These are phyloP conservation scores for Penicillium frequentans DNA, from an alignment of 2,329 filamentous ascomycete species.

Conservation along the genomic window DNA sequence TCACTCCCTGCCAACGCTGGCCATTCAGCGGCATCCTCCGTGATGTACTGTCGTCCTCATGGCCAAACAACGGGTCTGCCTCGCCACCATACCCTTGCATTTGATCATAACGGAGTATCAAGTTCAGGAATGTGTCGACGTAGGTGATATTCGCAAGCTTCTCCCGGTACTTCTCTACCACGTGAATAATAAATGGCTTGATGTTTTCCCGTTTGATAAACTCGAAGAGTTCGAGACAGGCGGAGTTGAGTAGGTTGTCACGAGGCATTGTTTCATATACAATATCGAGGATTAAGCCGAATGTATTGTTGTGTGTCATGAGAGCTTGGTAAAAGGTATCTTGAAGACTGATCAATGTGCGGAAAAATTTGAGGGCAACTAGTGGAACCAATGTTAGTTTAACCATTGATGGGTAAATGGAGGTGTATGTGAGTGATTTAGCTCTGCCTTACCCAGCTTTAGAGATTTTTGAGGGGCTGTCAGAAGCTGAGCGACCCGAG, in stretches of 20 bases:
- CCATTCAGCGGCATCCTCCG: slow-evolving; percentile 53
- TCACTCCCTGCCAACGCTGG: slow-evolving; percentile 68
- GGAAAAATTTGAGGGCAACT: slow-evolving; percentile 93
- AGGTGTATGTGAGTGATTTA: background rate
- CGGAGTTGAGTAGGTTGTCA: slow-evolving; percentile 91
- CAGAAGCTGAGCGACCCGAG: slow-evolving; percentile 79
- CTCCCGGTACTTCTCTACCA: slow-evolving; percentile 81
- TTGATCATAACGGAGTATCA: slow-evolving; percentile 77
- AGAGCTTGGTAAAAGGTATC: slow-evolving; percentile 91
- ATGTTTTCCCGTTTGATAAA: slow-evolving; percentile 80
- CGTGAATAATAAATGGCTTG: slow-evolving; percentile 77
- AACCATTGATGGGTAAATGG: background rate
- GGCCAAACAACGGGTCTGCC: slow-evolving; percentile 68
- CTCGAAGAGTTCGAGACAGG: slow-evolving; percentile 90
- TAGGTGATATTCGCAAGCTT: slow-evolving; percentile 74
- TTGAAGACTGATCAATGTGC: slow-evolving; percentile 77
- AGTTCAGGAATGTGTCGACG: slow-evolving; percentile 77
- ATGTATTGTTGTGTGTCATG: slow-evolving; percentile 75
- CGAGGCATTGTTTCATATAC: slow-evolving; percentile 82
- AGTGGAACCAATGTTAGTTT: slow-evolving; percentile 4
- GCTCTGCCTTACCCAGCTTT: slow-evolving; percentile 68
- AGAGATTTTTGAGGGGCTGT: slow-evolving; percentile 85
- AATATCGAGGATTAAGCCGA: slow-evolving; percentile 82
- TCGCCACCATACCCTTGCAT: slow-evolving; percentile 66
- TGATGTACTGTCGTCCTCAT: slow-evolving; percentile 62